Conservation (phyloP, 345 rosid species). For the Laguncularia racemosa region DNA sequence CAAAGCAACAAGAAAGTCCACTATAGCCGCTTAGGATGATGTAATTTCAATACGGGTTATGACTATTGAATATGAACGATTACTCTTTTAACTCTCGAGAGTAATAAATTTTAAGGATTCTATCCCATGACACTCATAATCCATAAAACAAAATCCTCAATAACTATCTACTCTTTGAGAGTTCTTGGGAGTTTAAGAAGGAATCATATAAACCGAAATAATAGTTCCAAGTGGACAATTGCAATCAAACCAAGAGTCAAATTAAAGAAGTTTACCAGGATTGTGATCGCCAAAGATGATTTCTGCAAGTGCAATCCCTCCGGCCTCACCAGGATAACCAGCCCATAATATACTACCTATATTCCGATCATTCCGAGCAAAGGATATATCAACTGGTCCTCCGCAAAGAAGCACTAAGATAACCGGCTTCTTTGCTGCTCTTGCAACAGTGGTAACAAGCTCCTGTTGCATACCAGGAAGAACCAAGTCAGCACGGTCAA, state of each 20-base stretch:
- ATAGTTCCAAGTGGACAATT: background rate
- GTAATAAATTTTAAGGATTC: too few relatives aligned
- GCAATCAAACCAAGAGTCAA: background rate
- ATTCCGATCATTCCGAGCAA: conserved; percentile 42
- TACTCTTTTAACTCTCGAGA: too few relatives aligned
- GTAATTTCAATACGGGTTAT: too few relatives aligned
- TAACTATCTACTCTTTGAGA: too few relatives aligned
- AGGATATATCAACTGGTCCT: conserved; percentile 78
- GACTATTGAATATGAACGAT: too few relatives aligned
- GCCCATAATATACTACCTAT: conserved; percentile 87
- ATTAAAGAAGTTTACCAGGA: conserved; percentile 40
- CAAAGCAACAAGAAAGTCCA: conserved; percentile 7
- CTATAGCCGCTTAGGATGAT: too few relatives aligned
- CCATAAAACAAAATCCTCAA: too few relatives aligned
- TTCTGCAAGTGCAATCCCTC: conserved; percentile 76
- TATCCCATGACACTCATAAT: too few relatives aligned
- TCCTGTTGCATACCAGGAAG: conserved; percentile 77
- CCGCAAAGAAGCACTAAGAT: conserved; percentile 66
- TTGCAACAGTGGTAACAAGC: conserved; percentile 50
- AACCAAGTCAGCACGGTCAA: conserved; percentile 57
- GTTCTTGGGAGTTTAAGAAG: background rate
- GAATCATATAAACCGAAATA: background rate
- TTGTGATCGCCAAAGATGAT: conserved; percentile 84
- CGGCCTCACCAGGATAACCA: conserved; percentile 92
- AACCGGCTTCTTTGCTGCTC: conserved; percentile 59